Conservation (phyloP, 2,329 filamentous ascomycete genomes). For the Verticillium klebahnii region DNA sequence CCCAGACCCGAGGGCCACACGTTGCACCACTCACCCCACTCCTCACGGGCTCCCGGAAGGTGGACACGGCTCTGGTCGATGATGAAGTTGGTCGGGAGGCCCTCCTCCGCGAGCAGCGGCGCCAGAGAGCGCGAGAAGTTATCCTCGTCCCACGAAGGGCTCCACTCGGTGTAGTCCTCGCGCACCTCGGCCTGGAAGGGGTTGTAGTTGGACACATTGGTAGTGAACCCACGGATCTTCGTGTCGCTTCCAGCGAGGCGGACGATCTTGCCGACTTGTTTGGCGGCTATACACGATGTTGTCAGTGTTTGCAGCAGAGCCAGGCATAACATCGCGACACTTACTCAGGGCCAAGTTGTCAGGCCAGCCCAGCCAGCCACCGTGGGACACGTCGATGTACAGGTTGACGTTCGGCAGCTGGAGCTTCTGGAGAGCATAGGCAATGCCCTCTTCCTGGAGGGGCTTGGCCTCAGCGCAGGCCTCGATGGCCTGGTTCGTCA, state of each 20-base stretch:
- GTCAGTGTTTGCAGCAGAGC: constrained; percentile 1
- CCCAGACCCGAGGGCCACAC: constrained; percentile 30
- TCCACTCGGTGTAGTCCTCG: constrained; percentile 33
- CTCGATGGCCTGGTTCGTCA: constrained; percentile 30
- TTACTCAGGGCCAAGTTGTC: constrained; percentile 30
- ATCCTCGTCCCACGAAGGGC: constrained; percentile 30
- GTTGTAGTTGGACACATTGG: constrained; percentile 35
- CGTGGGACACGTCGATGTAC: constrained; percentile 37
- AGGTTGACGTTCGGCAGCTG: constrained; percentile 31
- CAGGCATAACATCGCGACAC: neutral
- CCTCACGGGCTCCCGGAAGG: constrained; percentile 24
- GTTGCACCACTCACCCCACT: constrained; percentile 39
- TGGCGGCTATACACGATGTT: constrained; percentile 20
- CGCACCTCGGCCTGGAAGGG: constrained; percentile 27
- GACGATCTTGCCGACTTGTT: constrained; percentile 30
- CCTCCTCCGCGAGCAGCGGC: constrained; percentile 25
- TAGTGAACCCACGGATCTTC: constrained; percentile 32
- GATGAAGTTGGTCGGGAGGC: constrained; percentile 35
- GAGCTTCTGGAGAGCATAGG: constrained; percentile 32
- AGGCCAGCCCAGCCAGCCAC: constrained; percentile 38
- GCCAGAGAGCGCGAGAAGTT: constrained; percentile 32
- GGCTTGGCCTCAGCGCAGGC: constrained; percentile 28
- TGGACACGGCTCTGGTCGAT: constrained; percentile 34
- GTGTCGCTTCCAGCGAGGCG: constrained; percentile 19
- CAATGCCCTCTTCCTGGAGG: constrained; percentile 32